These are phyloP conservation scores for Kitagawia praeruptora DNA, from an alignment of 129 eudicot species.

Conservation along the genomic window DNA sequence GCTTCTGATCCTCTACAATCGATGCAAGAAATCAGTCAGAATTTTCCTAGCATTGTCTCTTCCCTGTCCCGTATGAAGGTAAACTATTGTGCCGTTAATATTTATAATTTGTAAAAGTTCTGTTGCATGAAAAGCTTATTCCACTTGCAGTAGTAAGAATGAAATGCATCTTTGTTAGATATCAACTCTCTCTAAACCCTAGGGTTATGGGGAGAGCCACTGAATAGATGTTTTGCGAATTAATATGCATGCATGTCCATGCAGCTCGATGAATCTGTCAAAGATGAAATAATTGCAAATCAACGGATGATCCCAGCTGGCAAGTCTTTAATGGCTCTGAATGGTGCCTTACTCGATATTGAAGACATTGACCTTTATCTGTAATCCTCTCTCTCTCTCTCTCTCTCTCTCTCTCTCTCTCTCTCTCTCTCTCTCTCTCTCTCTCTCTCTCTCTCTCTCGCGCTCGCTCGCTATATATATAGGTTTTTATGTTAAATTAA, in stretches of 20 bases:
- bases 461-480: too few relatives aligned
- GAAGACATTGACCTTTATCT: conserved; percentile 89
- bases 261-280: conserved; percentile 90
- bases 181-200: background rate
- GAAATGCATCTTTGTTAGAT: background rate
- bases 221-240: conserved; percentile 2
- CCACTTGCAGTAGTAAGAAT: background rate
- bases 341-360: conserved; percentile 86
- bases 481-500: background rate
- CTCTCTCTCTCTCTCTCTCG: too few relatives aligned
- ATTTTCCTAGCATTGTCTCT: conserved; percentile 95
- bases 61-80: conserved; percentile 97
- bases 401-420: conserved; percentile 13
- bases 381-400: conserved; percentile 38
- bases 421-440: background rate
- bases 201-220: background rate
- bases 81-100: conserved; percentile 3
- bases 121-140: background rate
- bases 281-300: conserved; percentile 90
- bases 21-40: conserved; percentile 96
- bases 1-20: conserved; percentile 95
- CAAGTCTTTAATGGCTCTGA: conserved; percentile 94
- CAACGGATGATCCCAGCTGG: conserved; percentile 99
- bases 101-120: background rate
- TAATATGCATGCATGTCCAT: conserved; percentile 13